These are phyloP conservation scores for Cetraspora pellucida DNA, from an alignment of 192 early-diverging fungal species.

Conservation along the genomic window DNA sequence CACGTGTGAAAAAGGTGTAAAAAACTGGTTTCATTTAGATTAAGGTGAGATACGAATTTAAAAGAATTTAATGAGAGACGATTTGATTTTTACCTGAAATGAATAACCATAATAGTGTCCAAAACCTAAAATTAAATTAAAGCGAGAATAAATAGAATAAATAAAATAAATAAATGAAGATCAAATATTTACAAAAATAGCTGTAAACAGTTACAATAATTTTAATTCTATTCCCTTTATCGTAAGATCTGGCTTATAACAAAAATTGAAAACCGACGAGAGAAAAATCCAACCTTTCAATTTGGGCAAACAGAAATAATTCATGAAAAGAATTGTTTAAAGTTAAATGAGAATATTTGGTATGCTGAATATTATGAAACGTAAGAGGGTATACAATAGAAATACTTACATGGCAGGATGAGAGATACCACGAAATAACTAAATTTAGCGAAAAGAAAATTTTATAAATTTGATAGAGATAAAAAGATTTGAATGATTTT, in stretches of 20 bases:
- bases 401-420: neutral
- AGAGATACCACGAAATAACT: neutral
- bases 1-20: neutral
- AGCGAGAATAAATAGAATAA: neutral
- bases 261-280: neutral
- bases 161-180: too few species aligned
- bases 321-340: neutral
- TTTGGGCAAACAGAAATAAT: neutral
- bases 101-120: too few species aligned
- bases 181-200: neutral
- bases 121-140: neutral
- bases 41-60: neutral
- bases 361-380: neutral
- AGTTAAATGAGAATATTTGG: neutral
- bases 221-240: neutral
- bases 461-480: neutral
- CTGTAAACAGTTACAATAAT: neutral
- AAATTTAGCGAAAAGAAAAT: neutral
- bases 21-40: neutral
- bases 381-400: neutral
- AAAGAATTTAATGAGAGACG: neutral
- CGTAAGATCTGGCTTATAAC: neutral
- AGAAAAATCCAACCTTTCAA: neutral
- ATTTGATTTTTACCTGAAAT: neutral
- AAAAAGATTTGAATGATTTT: neutral